These are phyloP conservation scores for Coemansia sp. DNA, from an alignment of 192 early-diverging fungal genomes.

Conservation along the genomic window DNA sequence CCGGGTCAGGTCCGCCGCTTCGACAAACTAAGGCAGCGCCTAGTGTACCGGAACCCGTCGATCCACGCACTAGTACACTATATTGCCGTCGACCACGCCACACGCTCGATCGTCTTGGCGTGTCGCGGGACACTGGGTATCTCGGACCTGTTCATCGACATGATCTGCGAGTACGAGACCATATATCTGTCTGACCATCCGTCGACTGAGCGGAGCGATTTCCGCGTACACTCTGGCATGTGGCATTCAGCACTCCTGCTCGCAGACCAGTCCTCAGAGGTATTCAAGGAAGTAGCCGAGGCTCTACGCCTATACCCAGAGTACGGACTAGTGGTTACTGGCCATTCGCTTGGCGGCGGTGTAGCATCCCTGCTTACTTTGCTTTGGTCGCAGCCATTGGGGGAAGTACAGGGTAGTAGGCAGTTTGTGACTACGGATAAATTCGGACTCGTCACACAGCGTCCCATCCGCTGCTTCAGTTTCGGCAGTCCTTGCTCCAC, in stretches of 20 bases:
- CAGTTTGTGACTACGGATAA: slow-evolving; percentile 65
- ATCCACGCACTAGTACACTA: slow-evolving; percentile 79
- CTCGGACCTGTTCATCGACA: slow-evolving; percentile 86
- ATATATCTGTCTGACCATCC: slow-evolving; percentile 30
- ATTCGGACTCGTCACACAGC: slow-evolving; percentile 69
- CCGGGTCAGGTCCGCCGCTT: slow-evolving; percentile 43
- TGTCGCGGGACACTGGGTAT: slow-evolving; percentile 88
- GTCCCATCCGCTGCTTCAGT: slow-evolving; percentile 83
- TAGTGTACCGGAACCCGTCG: slow-evolving; percentile 60
- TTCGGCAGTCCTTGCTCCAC: slow-evolving; percentile 85
- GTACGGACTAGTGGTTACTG: slow-evolving; percentile 84
- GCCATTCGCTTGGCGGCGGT: slow-evolving; percentile 89
- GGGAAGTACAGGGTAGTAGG: too few species aligned
- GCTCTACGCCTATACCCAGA: slow-evolving; percentile 73
- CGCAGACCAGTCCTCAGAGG: slow-evolving; percentile 65
- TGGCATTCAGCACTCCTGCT: slow-evolving; percentile 76
- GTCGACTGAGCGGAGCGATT: slow-evolving; percentile 22
- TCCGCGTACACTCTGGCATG: slow-evolving; percentile 86
- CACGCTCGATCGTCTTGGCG: slow-evolving; percentile 76
- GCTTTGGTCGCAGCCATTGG: slow-evolving; percentile 65
- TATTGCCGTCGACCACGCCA: slow-evolving; percentile 82
- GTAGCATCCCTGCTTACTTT: slow-evolving; percentile 80
- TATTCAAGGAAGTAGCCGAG: slow-evolving; percentile 72
- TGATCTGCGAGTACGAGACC: slow-evolving; percentile 74
- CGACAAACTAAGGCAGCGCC: slow-evolving; percentile 43